These are phyloP conservation scores for Cyclotella sp. DNA, from an alignment of 108 stramenopile species.

Conservation along the genomic window DNA sequence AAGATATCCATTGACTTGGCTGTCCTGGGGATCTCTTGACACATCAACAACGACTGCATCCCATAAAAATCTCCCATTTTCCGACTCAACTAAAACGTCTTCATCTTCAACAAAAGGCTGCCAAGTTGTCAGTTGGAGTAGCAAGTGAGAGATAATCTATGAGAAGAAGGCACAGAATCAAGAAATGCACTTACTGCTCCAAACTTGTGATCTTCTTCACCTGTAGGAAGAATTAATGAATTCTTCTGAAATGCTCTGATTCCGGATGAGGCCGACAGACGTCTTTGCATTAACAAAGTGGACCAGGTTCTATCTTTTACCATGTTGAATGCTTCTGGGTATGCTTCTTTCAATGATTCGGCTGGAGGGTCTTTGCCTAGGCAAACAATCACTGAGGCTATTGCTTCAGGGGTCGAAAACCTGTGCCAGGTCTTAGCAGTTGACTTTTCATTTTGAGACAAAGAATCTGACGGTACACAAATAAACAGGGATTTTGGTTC, in stretches of 20 bases:
- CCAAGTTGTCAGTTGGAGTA: background rate
- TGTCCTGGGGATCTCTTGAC: slow-evolving; percentile 47
- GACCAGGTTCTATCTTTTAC: slow-evolving; percentile 67
- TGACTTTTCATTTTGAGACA: background rate
- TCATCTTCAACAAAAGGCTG: slow-evolving; percentile 67
- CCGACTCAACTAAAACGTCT: slow-evolving; percentile 79
- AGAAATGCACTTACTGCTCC: slow-evolving; percentile 27
- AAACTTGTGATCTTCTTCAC: slow-evolving; percentile 27
- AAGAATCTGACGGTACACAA: slow-evolving; percentile 21
- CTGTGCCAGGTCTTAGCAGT: slow-evolving; percentile 58
- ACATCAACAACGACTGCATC: slow-evolving; percentile 71
- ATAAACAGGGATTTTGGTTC: slow-evolving; percentile 75
- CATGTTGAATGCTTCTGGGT: slow-evolving; percentile 57
- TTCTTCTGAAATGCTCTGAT: background rate
- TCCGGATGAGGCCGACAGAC: slow-evolving; percentile 24
- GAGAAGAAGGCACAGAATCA: background rate
- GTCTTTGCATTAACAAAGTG: slow-evolving; percentile 59
- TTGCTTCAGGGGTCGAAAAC: slow-evolving; percentile 67
- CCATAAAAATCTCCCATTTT: slow-evolving; percentile 66
- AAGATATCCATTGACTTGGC: slow-evolving; percentile 64
- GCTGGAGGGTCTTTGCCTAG: slow-evolving; percentile 70
- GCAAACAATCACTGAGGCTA: slow-evolving; percentile 79
- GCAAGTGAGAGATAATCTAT: background rate
- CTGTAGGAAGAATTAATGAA: slow-evolving; percentile 1
- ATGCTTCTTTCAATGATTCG: slow-evolving; percentile 65